phyloP scores from a whole-genome alignment of 1,284 basidiomycete species.

The Tremellales sp. region DNA sequence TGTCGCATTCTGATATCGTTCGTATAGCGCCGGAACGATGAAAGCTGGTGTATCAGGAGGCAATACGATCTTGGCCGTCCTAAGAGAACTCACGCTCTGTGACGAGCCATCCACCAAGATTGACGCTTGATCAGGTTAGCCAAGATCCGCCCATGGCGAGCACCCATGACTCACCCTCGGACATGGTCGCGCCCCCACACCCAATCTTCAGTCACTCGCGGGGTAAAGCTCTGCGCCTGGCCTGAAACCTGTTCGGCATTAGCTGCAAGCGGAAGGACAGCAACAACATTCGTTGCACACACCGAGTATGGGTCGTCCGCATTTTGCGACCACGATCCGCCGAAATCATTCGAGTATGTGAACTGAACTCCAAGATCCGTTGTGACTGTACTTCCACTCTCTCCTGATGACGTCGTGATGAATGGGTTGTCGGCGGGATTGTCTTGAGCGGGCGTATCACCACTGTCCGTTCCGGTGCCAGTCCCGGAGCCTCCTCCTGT shows the following conservation, averaged over 20 bases:
- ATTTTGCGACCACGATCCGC: conserved; percentile 67
- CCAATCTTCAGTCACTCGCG: conserved; percentile 77
- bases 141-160: no score
- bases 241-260: conserved; percentile 41
- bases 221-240: conserved; percentile 58
- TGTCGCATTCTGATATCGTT: conserved; percentile 49
- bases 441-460: neutral
- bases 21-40: conserved; percentile 73
- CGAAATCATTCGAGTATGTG: conserved; percentile 70
- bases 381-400: conserved; percentile 29
- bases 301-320: conserved; percentile 59
- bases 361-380: conserved; percentile 64
- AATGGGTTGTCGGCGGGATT: conserved; percentile 8
- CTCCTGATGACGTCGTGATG: conserved; percentile 19
- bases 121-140: conserved; percentile 56
- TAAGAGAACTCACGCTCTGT: conserved; percentile 54
- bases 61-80: conserved; percentile 62
- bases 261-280: no score
- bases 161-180: conserved; percentile 31
- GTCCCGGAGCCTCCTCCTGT: conserved; percentile 6
- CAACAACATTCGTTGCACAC: conserved; percentile 8
- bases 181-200: conserved; percentile 69
- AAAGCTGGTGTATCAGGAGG: conserved; percentile 65
- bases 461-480: conserved; percentile 5
- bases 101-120: conserved; percentile 63